phyloP scores from a whole-genome alignment of 108 stramenopile genomes.

The Stephanodiscus triporus region DNA sequence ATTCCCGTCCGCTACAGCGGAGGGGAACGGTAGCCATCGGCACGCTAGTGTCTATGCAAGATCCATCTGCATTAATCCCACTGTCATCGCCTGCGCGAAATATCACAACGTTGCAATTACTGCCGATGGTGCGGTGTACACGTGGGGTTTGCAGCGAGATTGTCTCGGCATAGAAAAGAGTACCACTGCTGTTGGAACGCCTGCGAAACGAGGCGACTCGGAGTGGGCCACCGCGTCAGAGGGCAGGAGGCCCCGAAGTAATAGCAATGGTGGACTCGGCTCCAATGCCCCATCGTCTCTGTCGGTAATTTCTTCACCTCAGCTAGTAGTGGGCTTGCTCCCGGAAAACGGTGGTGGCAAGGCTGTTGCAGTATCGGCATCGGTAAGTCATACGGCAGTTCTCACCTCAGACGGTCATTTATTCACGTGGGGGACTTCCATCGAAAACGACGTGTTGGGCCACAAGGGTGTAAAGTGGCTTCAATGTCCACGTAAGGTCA shows the following conservation, averaged over 20 bases:
- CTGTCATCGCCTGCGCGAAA: slow-evolving; percentile 74
- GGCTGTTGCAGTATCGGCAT: slow-evolving; percentile 79
- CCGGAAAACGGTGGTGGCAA: slow-evolving; percentile 81
- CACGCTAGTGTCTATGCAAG: slow-evolving; percentile 19
- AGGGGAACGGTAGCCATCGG: background rate
- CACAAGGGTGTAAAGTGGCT: slow-evolving; percentile 83
- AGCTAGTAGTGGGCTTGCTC: slow-evolving; percentile 80
- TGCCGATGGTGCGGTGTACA: slow-evolving; percentile 87
- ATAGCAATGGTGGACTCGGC: slow-evolving; percentile 2
- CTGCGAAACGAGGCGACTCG: background rate
- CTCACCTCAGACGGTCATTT: slow-evolving; percentile 73
- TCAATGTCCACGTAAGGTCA: slow-evolving; percentile 71
- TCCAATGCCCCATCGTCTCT: background rate
- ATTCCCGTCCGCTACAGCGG: slow-evolving; percentile 44
- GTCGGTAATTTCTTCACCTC: slow-evolving; percentile 52
- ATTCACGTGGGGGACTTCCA: slow-evolving; percentile 79
- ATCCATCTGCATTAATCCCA: slow-evolving; percentile 61
- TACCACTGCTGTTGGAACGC: background rate
- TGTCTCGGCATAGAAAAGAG: slow-evolving; percentile 57
- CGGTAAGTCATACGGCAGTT: slow-evolving; percentile 79
- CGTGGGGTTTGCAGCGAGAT: slow-evolving; percentile 89
- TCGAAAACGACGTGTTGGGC: slow-evolving; percentile 67
- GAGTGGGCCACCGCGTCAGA: slow-evolving; percentile 29
- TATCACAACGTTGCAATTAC: slow-evolving; percentile 90
- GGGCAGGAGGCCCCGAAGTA: slow-evolving; percentile 22